Conservation (phyloP, 192 early-diverging fungal species). For the Kappamyces sp. region DNA sequence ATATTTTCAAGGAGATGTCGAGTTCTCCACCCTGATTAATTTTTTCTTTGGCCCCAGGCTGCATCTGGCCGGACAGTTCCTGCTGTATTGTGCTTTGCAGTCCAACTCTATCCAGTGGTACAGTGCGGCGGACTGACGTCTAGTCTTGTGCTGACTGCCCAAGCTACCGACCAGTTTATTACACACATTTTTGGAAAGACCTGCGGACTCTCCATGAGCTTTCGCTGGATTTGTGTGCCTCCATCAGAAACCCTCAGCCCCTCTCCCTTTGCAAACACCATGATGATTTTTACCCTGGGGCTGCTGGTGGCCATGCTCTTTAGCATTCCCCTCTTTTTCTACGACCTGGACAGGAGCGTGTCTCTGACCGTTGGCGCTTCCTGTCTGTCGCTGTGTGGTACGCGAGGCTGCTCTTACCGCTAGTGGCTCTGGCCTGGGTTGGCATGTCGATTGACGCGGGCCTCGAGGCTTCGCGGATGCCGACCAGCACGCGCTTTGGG, state of each 20-base stretch:
- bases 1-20: conserved; percentile 35
- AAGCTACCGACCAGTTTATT: conserved; percentile 42
- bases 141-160: conserved; percentile 36
- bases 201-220: conserved; percentile 32
- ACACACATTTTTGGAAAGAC: conserved; percentile 43
- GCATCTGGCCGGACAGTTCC: conserved; percentile 23
- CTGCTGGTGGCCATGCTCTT: conserved; percentile 18
- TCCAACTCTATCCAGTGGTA: conserved; percentile 18
- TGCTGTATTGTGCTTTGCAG: conserved; percentile 21
- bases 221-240: conserved; percentile 34
- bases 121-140: no score
- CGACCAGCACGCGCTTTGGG: conserved; percentile 15
- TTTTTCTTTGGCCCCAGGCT: conserved; percentile 27
- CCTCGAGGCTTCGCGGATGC: conserved; percentile 27
- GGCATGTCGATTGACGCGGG: conserved; percentile 18
- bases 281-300: conserved; percentile 42
- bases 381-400: conserved; percentile 21
- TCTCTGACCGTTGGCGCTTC: conserved; percentile 24
- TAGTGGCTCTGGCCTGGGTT: conserved; percentile 42
- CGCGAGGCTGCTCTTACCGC: no score
- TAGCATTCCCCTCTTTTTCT: conserved; percentile 12
- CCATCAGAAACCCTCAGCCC: conserved; percentile 9
- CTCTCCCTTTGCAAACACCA: conserved; percentile 40
- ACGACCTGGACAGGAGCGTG: conserved; percentile 7
- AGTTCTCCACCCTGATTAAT: conserved; percentile 29